Evolutionary conservation across 2,329 filamentous ascomycete species (phyloP).

Genomic region (Microcyclospora tardicrescens): DNA sequence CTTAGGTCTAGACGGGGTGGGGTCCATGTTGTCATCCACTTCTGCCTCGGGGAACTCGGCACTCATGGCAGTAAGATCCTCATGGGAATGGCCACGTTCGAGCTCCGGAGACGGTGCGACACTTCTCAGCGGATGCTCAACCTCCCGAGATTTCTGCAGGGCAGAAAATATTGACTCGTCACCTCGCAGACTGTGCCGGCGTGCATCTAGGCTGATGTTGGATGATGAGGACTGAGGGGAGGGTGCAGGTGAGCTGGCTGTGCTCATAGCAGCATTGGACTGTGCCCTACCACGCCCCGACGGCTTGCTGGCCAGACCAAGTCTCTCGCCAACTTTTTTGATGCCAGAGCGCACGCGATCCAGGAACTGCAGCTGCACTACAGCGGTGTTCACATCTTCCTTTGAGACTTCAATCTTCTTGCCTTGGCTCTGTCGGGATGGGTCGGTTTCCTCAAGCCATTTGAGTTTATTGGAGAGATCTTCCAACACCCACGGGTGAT

Average conservation of each 20-base stretch:
- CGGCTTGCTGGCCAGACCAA: conserved; percentile 4
- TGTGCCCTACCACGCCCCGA: conserved; percentile 40
- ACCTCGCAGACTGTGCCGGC: conserved; percentile 45
- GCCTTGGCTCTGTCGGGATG: conserved; percentile 61
- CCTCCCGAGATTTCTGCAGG: conserved; percentile 37
- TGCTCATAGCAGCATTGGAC: conserved; percentile 38
- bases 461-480: conserved; percentile 59
- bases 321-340: conserved; percentile 32
- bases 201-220: conserved; percentile 41
- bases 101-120: conserved; percentile 54
- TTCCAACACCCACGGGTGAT: conserved; percentile 78
- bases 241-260: conserved; percentile 40
- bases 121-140: conserved; percentile 64
- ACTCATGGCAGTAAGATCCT: too few species aligned
- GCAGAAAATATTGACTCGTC: conserved; percentile 44
- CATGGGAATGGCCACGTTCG: conserved; percentile 4
- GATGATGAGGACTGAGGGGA: conserved; percentile 41
- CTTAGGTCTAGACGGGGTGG: conserved; percentile 13
- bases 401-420: conserved; percentile 86
- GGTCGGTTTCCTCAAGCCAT: conserved; percentile 94
- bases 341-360: conserved; percentile 72
- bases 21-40: conserved; percentile 3
- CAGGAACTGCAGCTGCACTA: conserved; percentile 76
- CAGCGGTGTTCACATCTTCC: conserved; percentile 76
- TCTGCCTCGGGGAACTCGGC: neutral